phyloP scores from a whole-genome alignment of 305 asterid species.

The Solanum hybrid region DNA sequence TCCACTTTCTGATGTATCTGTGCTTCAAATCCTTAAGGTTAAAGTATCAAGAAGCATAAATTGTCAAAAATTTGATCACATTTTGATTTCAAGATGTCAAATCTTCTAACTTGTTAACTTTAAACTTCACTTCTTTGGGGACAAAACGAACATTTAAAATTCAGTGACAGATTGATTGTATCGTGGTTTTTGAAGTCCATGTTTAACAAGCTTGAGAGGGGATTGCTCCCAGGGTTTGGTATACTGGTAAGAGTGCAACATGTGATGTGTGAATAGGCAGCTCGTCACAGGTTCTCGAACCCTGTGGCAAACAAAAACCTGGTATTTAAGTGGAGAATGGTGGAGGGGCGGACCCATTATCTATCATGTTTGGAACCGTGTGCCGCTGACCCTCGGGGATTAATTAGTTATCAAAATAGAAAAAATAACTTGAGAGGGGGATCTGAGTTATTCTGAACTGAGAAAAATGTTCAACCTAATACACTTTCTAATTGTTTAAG shows the following conservation, averaged over 20 bases:
- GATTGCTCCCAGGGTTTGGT: not conserved
- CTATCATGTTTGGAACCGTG: not conserved
- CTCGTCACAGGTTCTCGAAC: not conserved
- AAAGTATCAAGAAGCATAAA: not conserved
- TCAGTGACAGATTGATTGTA: not conserved
- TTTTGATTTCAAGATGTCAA: not conserved
- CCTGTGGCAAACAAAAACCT: not conserved
- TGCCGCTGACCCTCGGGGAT: not conserved
- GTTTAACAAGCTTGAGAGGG: not conserved
- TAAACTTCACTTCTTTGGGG: not conserved
- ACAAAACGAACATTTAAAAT: not conserved
- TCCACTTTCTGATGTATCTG: not conserved
- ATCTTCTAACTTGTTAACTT: not conserved
- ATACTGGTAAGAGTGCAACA: not conserved
- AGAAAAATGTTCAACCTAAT: not conserved
- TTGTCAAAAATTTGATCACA: not conserved
- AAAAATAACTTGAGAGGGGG: not conserved
- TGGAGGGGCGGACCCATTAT: not conserved
- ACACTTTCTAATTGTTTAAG: constrained; percentile 5
- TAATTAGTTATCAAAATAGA: not conserved
- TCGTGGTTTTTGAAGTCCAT: not conserved
- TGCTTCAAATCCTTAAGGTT: not conserved
- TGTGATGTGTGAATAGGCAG: not conserved
- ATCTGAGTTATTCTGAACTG: not conserved
- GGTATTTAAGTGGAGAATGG: not conserved